Percentiles rank a stretch among this genome's conserved stretches.
Conservation (phyloP, 306 rosid species). For the Prinsepia uniflora region DNA sequence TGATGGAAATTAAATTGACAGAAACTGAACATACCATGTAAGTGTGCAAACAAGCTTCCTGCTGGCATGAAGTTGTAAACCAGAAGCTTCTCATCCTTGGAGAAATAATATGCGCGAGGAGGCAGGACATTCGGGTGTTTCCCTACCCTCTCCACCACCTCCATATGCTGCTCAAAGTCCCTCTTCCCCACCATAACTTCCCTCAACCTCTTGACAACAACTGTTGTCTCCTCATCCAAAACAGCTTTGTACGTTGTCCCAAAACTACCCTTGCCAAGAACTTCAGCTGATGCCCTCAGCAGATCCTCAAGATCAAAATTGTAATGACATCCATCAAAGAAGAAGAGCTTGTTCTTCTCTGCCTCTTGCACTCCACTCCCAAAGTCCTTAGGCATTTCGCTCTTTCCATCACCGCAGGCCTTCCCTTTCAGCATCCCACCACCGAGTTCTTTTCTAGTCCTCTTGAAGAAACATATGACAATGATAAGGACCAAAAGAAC, state of each 20-base stretch:
- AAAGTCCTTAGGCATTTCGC: slow-evolving; percentile 60
- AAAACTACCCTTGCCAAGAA: slow-evolving; percentile 78
- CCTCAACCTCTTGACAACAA: slow-evolving; percentile 70
- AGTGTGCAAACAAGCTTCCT: slow-evolving; percentile 67
- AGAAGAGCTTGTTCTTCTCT: slow-evolving; percentile 71
- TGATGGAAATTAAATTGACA: no score
- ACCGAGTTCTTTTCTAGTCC: slow-evolving; percentile 25
- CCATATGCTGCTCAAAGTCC: slow-evolving; percentile 85
- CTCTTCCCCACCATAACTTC: slow-evolving; percentile 64
- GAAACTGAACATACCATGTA: slow-evolving; percentile 48
- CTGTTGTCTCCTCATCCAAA: slow-evolving; percentile 75
- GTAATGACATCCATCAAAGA: slow-evolving; percentile 59
- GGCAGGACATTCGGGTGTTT: slow-evolving; percentile 63
- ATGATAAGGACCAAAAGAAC: slow-evolving; percentile 36
- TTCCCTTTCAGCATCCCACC: slow-evolving; percentile 49
- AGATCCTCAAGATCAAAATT: slow-evolving; percentile 79
- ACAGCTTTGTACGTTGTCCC: slow-evolving; percentile 89
- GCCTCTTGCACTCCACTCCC: slow-evolving; percentile 85
- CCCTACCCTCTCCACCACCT: slow-evolving; percentile 60
- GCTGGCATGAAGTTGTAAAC: slow-evolving; percentile 67
- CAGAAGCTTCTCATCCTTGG: slow-evolving; percentile 83
- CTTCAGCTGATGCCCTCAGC: slow-evolving; percentile 81
- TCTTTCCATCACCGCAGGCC: slow-evolving; percentile 51
- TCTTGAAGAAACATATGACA: slow-evolving; percentile 41
- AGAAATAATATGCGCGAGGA: slow-evolving; percentile 70